Evolutionary conservation across 164 flowering plant genomes (phyloP), one percentile per base, ranked within the genome.

Genomic region (Warburgia ugandensis): DNA sequence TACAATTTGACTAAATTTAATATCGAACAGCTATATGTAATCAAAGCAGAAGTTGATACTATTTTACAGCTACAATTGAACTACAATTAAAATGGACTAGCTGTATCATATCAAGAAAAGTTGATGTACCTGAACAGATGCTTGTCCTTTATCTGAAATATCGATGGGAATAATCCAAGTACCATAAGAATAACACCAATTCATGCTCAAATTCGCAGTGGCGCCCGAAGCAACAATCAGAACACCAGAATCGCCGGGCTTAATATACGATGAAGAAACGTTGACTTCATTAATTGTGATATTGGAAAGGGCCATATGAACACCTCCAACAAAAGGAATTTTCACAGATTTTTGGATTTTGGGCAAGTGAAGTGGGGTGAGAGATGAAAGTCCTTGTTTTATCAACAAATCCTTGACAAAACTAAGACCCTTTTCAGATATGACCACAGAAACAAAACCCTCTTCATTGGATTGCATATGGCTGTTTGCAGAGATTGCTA

Each of bases 321-420:
- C 86, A 16, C 45, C 65, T 0, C 98, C 98, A 44, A 87, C 13
- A 38, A 85, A 45, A 10, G 96, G 98, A 33, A 85, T 69, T 65
- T 68, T 76, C 19, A 64, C 30, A 16, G 68, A 20, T 43, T 72
- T 76, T 33, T 76, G 55, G 23, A 87, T 76, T 6, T 31, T 26
- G 47, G 98, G 94, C 25, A 92, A 53, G 22, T 60, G 48, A 30
- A 87, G 80, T 0, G 94, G 83, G 26, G 75, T 65, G 16, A 85
- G 45, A 2, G 90, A 69, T 25, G 84, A 63, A 11, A 81, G 60
- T 0, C 86, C 94, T 53, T 77, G 48, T 39, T 69, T 28, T 11
- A 83, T 54, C 20, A 87, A 73, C 40, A 87, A 42, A 50, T 80
- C 74, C 56, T 92, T 87, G 33, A 76, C 38, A 50, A 92, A 92